phyloP scores from a whole-genome alignment of 495 filamentous ascomycete species.

The Sphaerosporella brunnea region DNA sequence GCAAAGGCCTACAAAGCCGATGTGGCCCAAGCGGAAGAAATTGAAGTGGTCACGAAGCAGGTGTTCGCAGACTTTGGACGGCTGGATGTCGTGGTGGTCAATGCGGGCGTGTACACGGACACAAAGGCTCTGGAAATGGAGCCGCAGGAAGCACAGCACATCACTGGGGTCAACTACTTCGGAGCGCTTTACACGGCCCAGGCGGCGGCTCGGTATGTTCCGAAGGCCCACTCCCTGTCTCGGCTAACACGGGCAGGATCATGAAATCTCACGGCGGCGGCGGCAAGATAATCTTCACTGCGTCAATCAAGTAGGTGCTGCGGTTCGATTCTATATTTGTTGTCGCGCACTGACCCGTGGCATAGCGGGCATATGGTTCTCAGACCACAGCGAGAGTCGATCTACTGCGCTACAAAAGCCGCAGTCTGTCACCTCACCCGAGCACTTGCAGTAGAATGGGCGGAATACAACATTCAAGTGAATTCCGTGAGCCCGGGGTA shows the following conservation, averaged over 20 bases:
- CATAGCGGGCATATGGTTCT: slow-evolving; percentile 24
- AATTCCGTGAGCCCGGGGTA: slow-evolving; percentile 72
- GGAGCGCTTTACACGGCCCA: slow-evolving; percentile 23
- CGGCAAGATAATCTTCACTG: slow-evolving; percentile 25
- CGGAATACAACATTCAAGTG: slow-evolving; percentile 62
- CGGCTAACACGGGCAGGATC: too few species aligned
- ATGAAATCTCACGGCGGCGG: slow-evolving; percentile 22
- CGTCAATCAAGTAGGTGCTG: slow-evolving; percentile 23
- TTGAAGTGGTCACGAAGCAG: slow-evolving; percentile 20
- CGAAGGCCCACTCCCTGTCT: too few species aligned
- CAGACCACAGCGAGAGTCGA: slow-evolving; percentile 24
- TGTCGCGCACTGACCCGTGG: neutral
- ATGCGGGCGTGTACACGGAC: slow-evolving; percentile 24
- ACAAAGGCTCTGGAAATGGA: slow-evolving; percentile 19
- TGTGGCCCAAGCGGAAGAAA: slow-evolving; percentile 18
- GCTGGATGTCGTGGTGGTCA: slow-evolving; percentile 23
- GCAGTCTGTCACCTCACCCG: slow-evolving; percentile 67
- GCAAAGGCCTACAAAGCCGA: slow-evolving; percentile 17
- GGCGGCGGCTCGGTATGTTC: slow-evolving; percentile 18
- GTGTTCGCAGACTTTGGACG: slow-evolving; percentile 19
- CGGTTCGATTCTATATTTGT: neutral
- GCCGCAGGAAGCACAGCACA: slow-evolving; percentile 18
- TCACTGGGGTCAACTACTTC: slow-evolving; percentile 24
- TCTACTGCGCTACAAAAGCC: slow-evolving; percentile 44
- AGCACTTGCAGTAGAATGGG: slow-evolving; percentile 78